phyloP scores from a whole-genome alignment of 768 basidiomycete genomes.

The Mycena galopus region DNA sequence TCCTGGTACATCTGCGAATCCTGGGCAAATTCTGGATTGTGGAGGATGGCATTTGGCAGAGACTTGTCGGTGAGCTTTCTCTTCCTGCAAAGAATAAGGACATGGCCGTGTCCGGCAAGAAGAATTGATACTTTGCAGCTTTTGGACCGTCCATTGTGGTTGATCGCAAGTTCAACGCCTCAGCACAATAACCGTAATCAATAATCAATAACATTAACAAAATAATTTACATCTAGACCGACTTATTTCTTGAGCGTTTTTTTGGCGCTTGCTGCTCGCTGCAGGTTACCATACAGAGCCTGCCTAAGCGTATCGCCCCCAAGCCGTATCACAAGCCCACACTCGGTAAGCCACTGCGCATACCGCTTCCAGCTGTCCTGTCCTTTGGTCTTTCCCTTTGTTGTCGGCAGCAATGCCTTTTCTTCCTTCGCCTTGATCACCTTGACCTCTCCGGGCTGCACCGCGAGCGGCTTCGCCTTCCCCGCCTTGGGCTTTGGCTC shows the following conservation, averaged over 20 bases:
- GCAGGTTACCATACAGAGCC: slow-evolving; percentile 56
- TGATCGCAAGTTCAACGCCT: not conserved
- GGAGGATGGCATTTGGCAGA: slow-evolving; percentile 81
- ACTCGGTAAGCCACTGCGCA: slow-evolving; percentile 65
- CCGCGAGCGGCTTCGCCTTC: slow-evolving; percentile 24
- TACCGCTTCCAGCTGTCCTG: slow-evolving; percentile 73
- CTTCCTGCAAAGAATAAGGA: slow-evolving; percentile 59
- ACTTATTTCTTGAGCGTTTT: slow-evolving; percentile 19
- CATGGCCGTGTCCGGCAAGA: not conserved
- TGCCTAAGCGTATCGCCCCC: slow-evolving; percentile 55
- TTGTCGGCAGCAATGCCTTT: slow-evolving; percentile 34
- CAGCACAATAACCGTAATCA: slow-evolving; percentile 16
- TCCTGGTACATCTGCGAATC: slow-evolving; percentile 92
- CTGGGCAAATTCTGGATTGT: slow-evolving; percentile 79
- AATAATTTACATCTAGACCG: not conserved
- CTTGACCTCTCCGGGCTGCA: slow-evolving; percentile 27
- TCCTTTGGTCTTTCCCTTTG: slow-evolving; percentile 50
- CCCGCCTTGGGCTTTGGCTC: slow-evolving; percentile 27
- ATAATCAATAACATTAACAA: not conserved
- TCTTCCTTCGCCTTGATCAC: slow-evolving; percentile 32
- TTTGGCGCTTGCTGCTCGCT: slow-evolving; percentile 31
- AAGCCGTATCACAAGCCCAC: slow-evolving; percentile 66
- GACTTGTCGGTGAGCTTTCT: slow-evolving; percentile 86
- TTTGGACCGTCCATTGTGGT: slow-evolving; percentile 53
- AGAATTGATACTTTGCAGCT: slow-evolving; percentile 49